Conservation (phyloP, 176 grass and related monocot genomes). For the Secale cereale region DNA sequence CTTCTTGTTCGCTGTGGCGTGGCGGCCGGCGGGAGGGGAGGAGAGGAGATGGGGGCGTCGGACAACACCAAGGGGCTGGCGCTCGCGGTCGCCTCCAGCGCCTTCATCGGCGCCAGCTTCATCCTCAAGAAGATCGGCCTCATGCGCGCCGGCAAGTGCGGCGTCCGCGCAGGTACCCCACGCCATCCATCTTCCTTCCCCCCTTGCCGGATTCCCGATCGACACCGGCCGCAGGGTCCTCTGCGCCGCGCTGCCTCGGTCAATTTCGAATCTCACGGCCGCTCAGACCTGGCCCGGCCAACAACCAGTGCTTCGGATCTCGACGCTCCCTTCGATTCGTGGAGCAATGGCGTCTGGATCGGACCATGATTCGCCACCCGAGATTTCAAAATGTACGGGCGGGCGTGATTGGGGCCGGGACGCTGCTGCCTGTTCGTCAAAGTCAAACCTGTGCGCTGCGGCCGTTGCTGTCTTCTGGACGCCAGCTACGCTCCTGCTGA, state of each 20-base stretch:
- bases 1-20: not conserved
- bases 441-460: not conserved
- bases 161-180: constrained; percentile 53
- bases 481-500: not conserved
- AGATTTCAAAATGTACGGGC: not conserved
- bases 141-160: constrained; percentile 66
- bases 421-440: not conserved
- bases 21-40: not conserved
- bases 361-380: not conserved
- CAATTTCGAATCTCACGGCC: not conserved
- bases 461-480: constrained; percentile 28
- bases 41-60: constrained; percentile 31
- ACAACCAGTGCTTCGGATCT: not conserved
- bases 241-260: no score
- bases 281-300: no score
- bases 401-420: no score
- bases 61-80: constrained; percentile 77
- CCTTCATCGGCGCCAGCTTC: constrained; percentile 89
- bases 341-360: not conserved
- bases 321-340: not conserved
- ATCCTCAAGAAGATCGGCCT: constrained; percentile 98
- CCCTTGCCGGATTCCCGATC: not conserved
- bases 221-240: not conserved
- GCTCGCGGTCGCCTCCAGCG: constrained; percentile 70
- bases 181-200: no score